A percentile compares a stretch with the other conserved stretches of the same genome.
These are phyloP conservation scores for Corylus heterophylla DNA, from an alignment of 306 rosid genomes.

Conservation along the genomic window DNA sequence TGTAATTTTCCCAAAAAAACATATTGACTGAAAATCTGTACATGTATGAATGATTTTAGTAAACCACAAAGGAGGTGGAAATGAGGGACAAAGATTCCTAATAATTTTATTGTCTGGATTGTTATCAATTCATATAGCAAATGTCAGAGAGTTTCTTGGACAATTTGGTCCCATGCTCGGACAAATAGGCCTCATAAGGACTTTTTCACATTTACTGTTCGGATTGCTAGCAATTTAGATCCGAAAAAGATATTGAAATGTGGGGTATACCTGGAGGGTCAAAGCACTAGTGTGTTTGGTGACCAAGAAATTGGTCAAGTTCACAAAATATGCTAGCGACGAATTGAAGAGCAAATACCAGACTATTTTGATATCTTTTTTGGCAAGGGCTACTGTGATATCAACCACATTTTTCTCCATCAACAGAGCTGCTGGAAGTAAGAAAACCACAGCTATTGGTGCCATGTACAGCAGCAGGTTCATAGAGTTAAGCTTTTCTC, in stretches of 20 bases:
- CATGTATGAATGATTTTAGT: not conserved
- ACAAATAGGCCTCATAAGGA: too few species aligned
- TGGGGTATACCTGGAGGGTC: constrained; percentile 25
- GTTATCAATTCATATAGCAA: too few species aligned
- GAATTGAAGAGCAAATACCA: constrained; percentile 40
- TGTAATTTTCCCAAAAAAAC: too few species aligned
- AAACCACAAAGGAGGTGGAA: not conserved
- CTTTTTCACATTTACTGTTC: too few species aligned
- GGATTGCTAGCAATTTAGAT: too few species aligned
- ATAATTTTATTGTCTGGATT: too few species aligned
- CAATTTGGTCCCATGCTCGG: too few species aligned
- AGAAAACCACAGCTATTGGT: constrained; percentile 22
- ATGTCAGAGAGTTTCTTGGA: too few species aligned
- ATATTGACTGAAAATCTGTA: too few species aligned
- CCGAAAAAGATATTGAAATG: not conserved
- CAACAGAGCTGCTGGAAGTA: constrained; percentile 28
- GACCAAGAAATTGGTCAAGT: constrained; percentile 62
- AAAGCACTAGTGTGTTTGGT: constrained; percentile 50
- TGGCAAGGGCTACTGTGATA: constrained; percentile 23
- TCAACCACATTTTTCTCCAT: constrained; percentile 30
- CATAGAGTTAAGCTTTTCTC: too few species aligned
- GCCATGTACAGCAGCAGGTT: constrained; percentile 28
- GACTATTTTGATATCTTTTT: constrained; percentile 21
- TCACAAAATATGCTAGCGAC: constrained; percentile 31
- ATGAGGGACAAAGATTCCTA: not conserved